Evolutionary conservation across 306 rosid species (phyloP), one percentile per base, ranked within the genome.

Genomic region (Pyrus pyrifolia): DNA sequence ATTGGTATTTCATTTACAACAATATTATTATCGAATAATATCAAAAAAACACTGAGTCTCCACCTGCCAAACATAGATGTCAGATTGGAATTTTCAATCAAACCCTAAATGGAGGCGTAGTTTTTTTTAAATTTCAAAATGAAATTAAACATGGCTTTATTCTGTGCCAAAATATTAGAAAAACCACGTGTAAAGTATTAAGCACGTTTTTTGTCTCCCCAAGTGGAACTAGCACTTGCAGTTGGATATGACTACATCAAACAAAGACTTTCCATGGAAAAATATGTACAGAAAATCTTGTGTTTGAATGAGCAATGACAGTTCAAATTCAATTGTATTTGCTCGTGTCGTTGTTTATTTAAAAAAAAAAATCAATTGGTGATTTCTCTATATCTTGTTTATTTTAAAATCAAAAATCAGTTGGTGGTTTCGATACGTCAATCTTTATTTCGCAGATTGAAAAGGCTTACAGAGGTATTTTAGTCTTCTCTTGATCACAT

Each of bases 401-500:
- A 15, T 49, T 49, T 19, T 2, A 31, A 31, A 33, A 29, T 2
- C 4, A 33, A 35, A 0, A 7, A 6, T 35, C 1, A 35, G 8
- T 8, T 1, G 40, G 2, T 38, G 9, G 0, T 38, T 38, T 38
- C 4, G 42, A 0, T 38, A 38, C 9, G 42, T 38, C 9, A 38
- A 0, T 38, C 0, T 5, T 38, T 38, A 1, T 0, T 38, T 38
- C 0, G 42, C 0, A 6, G 0, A 35, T 1, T 0, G 8, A 6
- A 6, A 35, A 35, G 8, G 8, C 9, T 35, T 6, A 35, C 2
- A 6, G 2, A 38, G 9, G 10, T 2, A 38, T 38, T 38, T 38
- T 38, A 38, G 2, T 9, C 2, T 35, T 35, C 2, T 6, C 6
- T 1, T 35, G 8, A 6, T 0, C 42, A 38, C 2, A 38, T 38